These are phyloP conservation scores for Stephanodiscus triporus DNA, from an alignment of 108 stramenopile species.

Conservation along the genomic window DNA sequence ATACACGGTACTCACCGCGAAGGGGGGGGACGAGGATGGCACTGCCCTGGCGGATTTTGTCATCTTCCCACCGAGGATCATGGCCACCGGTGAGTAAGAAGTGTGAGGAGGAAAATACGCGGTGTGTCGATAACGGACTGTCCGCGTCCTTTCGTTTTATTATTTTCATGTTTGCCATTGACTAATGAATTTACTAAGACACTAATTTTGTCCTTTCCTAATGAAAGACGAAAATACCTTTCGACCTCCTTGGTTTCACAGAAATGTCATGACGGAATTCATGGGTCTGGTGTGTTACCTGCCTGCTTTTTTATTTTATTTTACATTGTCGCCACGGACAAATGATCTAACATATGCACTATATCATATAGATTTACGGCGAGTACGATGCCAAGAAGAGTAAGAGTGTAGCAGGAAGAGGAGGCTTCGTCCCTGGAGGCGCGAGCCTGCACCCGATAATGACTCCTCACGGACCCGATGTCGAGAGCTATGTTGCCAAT, in stretches of 20 bases:
- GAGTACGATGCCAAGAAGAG: constrained; percentile 76
- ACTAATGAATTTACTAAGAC: neutral
- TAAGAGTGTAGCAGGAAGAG: constrained; percentile 16
- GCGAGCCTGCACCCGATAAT: constrained; percentile 83
- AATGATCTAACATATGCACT: no score
- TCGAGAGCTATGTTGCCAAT: constrained; percentile 72
- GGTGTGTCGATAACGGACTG: neutral
- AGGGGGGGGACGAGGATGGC: constrained; percentile 74
- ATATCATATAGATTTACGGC: constrained; percentile 59
- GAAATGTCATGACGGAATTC: constrained; percentile 93
- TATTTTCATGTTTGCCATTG: no score
- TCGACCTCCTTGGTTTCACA: constrained; percentile 94
- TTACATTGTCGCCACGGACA: no score
- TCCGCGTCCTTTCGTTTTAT: no score
- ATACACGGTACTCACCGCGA: constrained; percentile 89
- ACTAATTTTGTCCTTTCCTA: neutral
- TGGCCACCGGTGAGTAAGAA: constrained; percentile 62
- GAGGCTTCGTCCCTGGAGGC: constrained; percentile 88
- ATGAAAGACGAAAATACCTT: constrained; percentile 79
- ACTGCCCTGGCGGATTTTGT: constrained; percentile 93
- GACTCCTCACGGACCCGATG: constrained; percentile 94
- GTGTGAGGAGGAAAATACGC: no score
- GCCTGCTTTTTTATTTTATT: no score
- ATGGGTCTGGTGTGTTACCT: constrained; percentile 85
- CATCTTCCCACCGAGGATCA: constrained; percentile 91